Conservation (phyloP, 306 rosid genomes). For the Cucurbita maxima region DNA sequence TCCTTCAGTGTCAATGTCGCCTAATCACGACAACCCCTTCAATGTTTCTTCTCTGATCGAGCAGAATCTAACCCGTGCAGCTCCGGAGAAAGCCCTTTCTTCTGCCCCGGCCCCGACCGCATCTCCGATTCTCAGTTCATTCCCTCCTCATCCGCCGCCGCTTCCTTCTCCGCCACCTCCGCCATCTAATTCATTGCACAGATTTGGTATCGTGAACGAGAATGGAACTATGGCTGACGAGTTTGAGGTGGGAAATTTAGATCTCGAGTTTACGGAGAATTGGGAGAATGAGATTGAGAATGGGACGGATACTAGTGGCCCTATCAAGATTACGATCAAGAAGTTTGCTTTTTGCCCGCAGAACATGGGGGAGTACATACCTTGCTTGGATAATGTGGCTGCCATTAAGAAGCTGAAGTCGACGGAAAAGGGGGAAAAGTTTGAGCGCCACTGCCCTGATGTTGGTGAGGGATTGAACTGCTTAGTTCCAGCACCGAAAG, state of each 20-base stretch:
- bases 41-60: constrained; percentile 30
- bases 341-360: constrained; percentile 44
- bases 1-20: constrained; percentile 40
- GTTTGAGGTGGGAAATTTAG: constrained; percentile 61
- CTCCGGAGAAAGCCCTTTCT: constrained; percentile 9
- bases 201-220: constrained; percentile 62
- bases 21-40: constrained; percentile 34
- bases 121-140: not conserved
- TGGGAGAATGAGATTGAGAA: constrained; percentile 52
- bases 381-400: constrained; percentile 68
- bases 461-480: constrained; percentile 41
- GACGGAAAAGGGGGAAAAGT: constrained; percentile 51
- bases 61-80: constrained; percentile 10
- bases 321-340: constrained; percentile 18
- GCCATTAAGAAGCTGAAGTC: constrained; percentile 52
- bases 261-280: constrained; percentile 47
- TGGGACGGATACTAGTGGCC: constrained; percentile 11
- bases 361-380: constrained; percentile 64
- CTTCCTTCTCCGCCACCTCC: constrained; percentile 12
- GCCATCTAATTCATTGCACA: constrained; percentile 15
- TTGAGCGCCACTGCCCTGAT: constrained; percentile 75
- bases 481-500: constrained; percentile 79
- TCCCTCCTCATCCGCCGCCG: not conserved
- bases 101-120: not conserved
- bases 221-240: constrained; percentile 80